Percentiles rank a stretch among this genome's conserved stretches.
phyloP scores from a whole-genome alignment of 1,139 yeast genomes.

The Suhomyces chickasaworum region DNA sequence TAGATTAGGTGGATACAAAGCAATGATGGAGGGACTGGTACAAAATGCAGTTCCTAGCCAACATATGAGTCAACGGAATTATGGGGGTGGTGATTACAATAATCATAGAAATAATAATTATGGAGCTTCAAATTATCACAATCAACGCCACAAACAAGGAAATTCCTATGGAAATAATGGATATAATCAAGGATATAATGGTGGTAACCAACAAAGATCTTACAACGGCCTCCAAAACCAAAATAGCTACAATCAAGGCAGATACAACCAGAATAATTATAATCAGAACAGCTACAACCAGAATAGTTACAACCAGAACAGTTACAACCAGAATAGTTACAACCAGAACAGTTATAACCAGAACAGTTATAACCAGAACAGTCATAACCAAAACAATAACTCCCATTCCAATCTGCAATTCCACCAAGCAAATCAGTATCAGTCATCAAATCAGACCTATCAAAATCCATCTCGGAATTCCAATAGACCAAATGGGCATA shows the following conservation, averaged over 20 bases:
- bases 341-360: slow-evolving; percentile 14
- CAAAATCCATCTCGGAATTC: neutral
- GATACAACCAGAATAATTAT: slow-evolving; percentile 1
- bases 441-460: neutral
- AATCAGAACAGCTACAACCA: slow-evolving; percentile 14
- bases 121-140: slow-evolving; percentile 5
- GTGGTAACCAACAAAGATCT: slow-evolving; percentile 9
- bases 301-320: slow-evolving; percentile 9
- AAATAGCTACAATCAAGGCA: slow-evolving; percentile 5
- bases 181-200: slow-evolving; percentile 14
- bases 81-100: slow-evolving; percentile 14
- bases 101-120: slow-evolving; percentile 4
- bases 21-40: slow-evolving; percentile 24
- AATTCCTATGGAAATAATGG: slow-evolving; percentile 12
- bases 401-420: slow-evolving; percentile 9
- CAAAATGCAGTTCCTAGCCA: slow-evolving; percentile 17
- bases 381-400: slow-evolving; percentile 9
- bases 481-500: neutral
- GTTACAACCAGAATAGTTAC: slow-evolving; percentile 14
- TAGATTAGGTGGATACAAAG: slow-evolving; percentile 47
- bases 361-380: slow-evolving; percentile 10
- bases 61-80: slow-evolving; percentile 13
- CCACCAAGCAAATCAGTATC: slow-evolving; percentile 10
- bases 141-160: slow-evolving; percentile 16
- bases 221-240: slow-evolving; percentile 10